Evolutionary conservation across 139 green algal genomes (phyloP), one percentile per base, ranked within the genome.

Genomic region (Chlamydomonas sphaeroides): DNA sequence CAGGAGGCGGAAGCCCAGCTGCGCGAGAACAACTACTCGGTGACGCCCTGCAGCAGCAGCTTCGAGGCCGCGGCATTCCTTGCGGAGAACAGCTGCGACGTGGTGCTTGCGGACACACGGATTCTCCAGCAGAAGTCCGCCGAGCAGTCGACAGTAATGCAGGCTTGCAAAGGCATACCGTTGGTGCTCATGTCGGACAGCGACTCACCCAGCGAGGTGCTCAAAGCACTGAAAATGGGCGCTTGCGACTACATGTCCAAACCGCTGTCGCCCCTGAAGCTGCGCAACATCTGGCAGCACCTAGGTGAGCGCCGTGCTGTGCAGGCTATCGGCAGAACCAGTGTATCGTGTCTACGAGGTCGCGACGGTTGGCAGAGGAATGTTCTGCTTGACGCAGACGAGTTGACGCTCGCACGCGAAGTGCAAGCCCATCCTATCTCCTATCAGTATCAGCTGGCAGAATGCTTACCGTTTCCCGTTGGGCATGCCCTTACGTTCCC

Each of bases 251-350:
- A 95, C 68, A 71, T 97, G 68, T 92, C 95, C 66, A 93, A 94
- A 70, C 94, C 94, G 17, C 72, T 97, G 11, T 90, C 84, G 10
- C 76, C 87, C 30, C 84, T 94, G 8, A 97, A 96, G 88, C 86
- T 97, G 21, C 88, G 88, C 30, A 97, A 95, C 80, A 96, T 97
- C 61, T 97, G 94, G 94, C 94, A 97, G 89, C 94, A 97, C 78
- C 90, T 92, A 3, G 75, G 75, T 82, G 8, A 35, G n/a, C n/a
- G n/a, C n/a, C n/a, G n/a, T n/a, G n/a, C n/a, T n/a, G n/a, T n/a
- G n/a, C n/a, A n/a, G n/a, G n/a, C n/a, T n/a, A n/a, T n/a, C n/a
- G n/a, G n/a, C n/a, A n/a, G n/a, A n/a, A n/a, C n/a, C n/a, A n/a
- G n/a, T n/a, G n/a, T n/a, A n/a, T n/a, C n/a, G 74, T 49, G 0